Base-by-base conservation (phyloP, 495 filamentous ascomycete species). In the Sordaria brevicollis region DNA sequence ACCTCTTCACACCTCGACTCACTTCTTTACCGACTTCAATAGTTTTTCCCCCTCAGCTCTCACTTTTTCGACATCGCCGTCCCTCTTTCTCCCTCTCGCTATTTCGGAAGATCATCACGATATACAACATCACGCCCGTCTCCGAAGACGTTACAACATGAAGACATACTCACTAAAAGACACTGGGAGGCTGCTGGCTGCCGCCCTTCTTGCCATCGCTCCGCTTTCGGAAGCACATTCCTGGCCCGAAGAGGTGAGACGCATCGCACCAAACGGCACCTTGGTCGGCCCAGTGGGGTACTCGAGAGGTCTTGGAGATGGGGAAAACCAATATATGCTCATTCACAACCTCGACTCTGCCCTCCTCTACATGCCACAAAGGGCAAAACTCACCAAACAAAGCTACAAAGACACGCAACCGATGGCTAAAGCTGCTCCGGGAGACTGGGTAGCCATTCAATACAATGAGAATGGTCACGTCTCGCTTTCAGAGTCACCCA, bases 401-500 rank as follows among this genome's bases (percentile, higher is more conserved):
- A 84, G 80, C 38, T 83, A 86, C 29, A 84, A 83, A 19, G 73
- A 79, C 4, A 82, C 83, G 10, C 89, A 83, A 70, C 88, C 89
- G 3, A 86, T 87, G 72, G 85, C 96, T 13, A 77, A 88, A 69
- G 92, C 90, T 29, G 81, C 84, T 25, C 83, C 91, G 8, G 91
- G 92, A 36, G 86, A 87, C 69, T 85, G 85, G 43, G 83, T 96
- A 67, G 91, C 93, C 25, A 79, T 97, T 67, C 83, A 86, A 21
- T 95, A 92, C 79, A 83, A 87, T 66, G 94, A 97, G 73, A 97
- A 97, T 75, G 94, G 94, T 17, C 94, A 97, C 79, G 91, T 95
- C 69, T 91, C 89, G 1, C 81, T 89, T 0, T 87, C 90, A 6
- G 75, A 83, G 38, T 85, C 87, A 31, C 76, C 75, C 0, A 83